Conservation (phyloP, 768 basidiomycete genomes). For the Pulveroboletus sp. region DNA sequence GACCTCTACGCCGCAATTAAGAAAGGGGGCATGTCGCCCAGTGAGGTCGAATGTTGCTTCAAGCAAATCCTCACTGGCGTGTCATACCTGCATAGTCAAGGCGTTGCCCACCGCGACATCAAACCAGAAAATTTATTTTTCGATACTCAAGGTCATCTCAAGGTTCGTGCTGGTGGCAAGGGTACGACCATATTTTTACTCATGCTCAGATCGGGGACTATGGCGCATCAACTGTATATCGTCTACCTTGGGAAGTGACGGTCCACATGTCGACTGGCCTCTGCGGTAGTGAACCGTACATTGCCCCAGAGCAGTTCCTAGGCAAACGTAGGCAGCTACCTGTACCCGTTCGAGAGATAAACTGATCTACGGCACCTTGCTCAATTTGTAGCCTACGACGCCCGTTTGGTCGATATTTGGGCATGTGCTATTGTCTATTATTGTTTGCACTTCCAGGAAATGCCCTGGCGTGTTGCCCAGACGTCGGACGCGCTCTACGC, state of each 20-base stretch:
- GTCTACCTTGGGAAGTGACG: slow-evolving; percentile 96
- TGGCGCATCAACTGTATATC: slow-evolving; percentile 97
- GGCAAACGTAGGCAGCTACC: slow-evolving; percentile 79
- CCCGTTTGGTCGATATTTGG: slow-evolving; percentile 96
- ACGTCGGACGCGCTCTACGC: slow-evolving; percentile 74
- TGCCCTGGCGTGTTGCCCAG: slow-evolving; percentile 97
- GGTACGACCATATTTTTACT: slow-evolving; percentile 6
- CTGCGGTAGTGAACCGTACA: slow-evolving; percentile 97
- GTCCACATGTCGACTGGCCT: slow-evolving; percentile 96
- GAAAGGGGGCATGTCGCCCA: slow-evolving; percentile 87
- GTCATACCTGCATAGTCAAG: slow-evolving; percentile 89
- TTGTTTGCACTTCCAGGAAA: slow-evolving; percentile 95
- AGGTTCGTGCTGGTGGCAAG: slow-evolving; percentile 49
- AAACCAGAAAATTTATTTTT: slow-evolving; percentile 98
- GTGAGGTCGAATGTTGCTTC: slow-evolving; percentile 96
- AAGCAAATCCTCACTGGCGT: slow-evolving; percentile 91
- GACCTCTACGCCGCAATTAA: slow-evolving; percentile 99
- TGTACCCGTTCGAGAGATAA: slow-evolving; percentile 32
- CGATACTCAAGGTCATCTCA: slow-evolving; percentile 86
- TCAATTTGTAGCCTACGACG: slow-evolving; percentile 77
- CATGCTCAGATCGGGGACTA: slow-evolving; percentile 86
- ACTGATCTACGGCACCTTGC: slow-evolving; percentile 29
- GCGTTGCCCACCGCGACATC: slow-evolving; percentile 96
- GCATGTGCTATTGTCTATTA: slow-evolving; percentile 97
- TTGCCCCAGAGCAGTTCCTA: slow-evolving; percentile 95